Base-by-base conservation (phyloP, 106 monocot species). In the Chionographis japonica region DNA sequence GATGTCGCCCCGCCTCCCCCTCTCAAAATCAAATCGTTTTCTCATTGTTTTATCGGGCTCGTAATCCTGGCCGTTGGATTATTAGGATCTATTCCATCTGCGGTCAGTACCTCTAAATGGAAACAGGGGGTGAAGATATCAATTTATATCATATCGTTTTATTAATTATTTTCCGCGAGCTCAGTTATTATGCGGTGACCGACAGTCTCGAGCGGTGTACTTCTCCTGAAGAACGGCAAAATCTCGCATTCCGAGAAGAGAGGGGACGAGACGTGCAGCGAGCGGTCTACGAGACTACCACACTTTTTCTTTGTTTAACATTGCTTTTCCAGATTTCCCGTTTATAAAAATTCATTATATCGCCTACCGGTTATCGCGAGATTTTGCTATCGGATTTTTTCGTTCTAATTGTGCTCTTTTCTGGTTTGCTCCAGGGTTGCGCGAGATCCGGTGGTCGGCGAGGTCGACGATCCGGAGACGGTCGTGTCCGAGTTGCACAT, bases 391-490 rank as follows among this genome's bases (percentile, higher is more conserved):
- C 27, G 27, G 27, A 27, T 27, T 27, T 27, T 13, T 52, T 58
- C 40, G 19, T 27, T 58, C 56, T 50, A n/a, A 0, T 35, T 4
- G 37, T 7, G 2, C 7, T 6, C 10, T 57, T 17, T 11, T 19
- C 13, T 61, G 12, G 46, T 62, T 41, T 20, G 17, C 5, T 41
- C 13, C 57, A 79, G 72, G 11, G 12, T 51, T 14, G 68, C 27
- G 59, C 54, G 49, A 0, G 68, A 37, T 14, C 37, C 43, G 50
- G 82, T 77, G 7, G 61, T 56, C 27, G 83, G 83, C 20, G 79
- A 74, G 1, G 83, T 83, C 39, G 83, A 70, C 52, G 83, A 87
- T 64, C 87, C 87, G 54, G 87, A 87, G 62, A 10, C 59, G 54
- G 80, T 87, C 27, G 83, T 61, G 8, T 54, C 87, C 50, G 83